phyloP scores from a whole-genome alignment of 495 filamentous ascomycete species.

The Cudoniella acicularis region DNA sequence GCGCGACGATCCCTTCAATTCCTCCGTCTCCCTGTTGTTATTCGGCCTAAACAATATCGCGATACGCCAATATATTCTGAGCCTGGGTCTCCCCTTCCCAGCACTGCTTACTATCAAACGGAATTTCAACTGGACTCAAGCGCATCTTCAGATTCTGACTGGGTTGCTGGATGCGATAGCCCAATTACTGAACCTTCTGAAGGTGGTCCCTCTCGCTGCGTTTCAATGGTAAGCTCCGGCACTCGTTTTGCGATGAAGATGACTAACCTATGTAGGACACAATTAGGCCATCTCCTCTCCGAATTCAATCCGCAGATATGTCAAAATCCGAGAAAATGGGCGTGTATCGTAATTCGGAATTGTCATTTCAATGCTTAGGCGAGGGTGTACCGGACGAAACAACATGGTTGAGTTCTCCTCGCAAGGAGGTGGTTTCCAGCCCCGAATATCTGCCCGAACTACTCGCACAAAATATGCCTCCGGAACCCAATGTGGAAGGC shows the following conservation, averaged over 20 bases:
- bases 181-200: not conserved
- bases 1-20: not conserved
- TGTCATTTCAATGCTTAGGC: conserved; percentile 20
- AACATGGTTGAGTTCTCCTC: conserved; percentile 3
- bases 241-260: not conserved
- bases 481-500: conserved; percentile 1
- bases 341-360: conserved; percentile 6
- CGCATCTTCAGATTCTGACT: not conserved
- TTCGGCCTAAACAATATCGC: conserved; percentile 1
- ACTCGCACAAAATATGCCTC: not conserved
- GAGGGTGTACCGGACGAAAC: conserved; percentile 2
- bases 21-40: not conserved
- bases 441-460: not conserved
- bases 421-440: not conserved
- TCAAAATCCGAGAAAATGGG: not conserved
- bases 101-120: conserved; percentile 9
- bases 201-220: not conserved
- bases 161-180: not conserved
- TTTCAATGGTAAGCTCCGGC: not conserved
- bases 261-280: not conserved
- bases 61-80: conserved; percentile 22
- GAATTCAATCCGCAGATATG: not conserved
- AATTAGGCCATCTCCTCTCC: not conserved
- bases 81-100: conserved; percentile 13
- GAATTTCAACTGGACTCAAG: not conserved